These are phyloP conservation scores for Cupressus sempervirens DNA, from an alignment of 75 land plant species.

Conservation along the genomic window DNA sequence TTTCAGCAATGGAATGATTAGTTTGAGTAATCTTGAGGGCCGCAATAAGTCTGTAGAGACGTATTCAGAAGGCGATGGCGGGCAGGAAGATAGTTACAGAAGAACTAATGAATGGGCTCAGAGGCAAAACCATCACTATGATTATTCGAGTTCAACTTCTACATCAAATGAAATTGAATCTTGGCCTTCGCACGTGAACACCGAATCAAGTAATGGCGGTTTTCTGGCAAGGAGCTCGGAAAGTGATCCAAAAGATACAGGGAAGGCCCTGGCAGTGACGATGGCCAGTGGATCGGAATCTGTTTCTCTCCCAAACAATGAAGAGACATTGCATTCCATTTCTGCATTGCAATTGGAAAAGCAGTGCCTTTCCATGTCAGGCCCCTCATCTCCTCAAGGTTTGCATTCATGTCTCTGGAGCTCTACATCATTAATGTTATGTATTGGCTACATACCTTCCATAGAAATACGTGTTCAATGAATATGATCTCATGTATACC, in stretches of 20 bases:
- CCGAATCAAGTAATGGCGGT: background rate
- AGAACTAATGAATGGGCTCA: background rate
- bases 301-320: background rate
- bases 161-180: background rate
- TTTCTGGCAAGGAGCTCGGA: background rate
- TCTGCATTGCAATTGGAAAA: background rate
- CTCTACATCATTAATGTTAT: background rate
- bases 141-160: background rate
- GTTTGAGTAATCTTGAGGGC: background rate
- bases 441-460: background rate
- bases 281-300: background rate
- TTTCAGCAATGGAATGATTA: background rate
- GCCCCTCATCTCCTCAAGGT: background rate
- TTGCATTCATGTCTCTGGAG: background rate
- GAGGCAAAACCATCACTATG: background rate
- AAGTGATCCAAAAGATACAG: background rate
- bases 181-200: background rate
- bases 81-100: background rate
- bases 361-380: background rate
- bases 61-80: background rate
- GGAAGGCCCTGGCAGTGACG: background rate
- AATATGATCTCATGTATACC: background rate
- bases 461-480: background rate
- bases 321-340: background rate
- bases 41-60: background rate